These are phyloP conservation scores for Prunella vulgaris DNA, from an alignment of 257 asterid species.

Conservation along the genomic window DNA sequence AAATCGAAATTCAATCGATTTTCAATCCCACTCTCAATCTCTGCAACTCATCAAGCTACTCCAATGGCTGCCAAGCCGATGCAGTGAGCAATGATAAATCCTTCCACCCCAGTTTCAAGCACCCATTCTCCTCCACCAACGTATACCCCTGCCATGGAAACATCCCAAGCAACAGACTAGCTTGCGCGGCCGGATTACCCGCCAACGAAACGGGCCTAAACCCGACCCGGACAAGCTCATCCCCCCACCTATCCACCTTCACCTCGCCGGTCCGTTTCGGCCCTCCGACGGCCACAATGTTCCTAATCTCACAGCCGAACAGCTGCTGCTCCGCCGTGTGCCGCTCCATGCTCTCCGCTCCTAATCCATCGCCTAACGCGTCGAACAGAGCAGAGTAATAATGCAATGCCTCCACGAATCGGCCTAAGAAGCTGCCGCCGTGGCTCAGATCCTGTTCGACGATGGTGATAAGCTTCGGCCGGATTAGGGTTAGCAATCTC, in stretches of 20 bases:
- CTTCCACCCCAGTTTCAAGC: conserved; percentile 88
- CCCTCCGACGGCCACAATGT: conserved; percentile 82
- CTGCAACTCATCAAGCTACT: conserved; percentile 11
- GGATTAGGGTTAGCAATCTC: conserved; percentile 36
- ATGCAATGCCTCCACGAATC: conserved; percentile 87
- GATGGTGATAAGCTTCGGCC: conserved; percentile 70
- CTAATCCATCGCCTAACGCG: conserved; percentile 75
- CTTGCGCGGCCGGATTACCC: conserved; percentile 82
- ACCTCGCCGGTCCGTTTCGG: conserved; percentile 77
- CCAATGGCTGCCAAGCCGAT: conserved; percentile 83
- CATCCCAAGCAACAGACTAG: conserved; percentile 79
- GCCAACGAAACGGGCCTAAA: conserved; percentile 66
- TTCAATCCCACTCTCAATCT: not conserved
- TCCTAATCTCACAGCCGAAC: conserved; percentile 75
- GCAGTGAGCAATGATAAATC: conserved; percentile 84
- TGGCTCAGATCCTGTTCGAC: conserved; percentile 80
- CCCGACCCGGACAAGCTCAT: conserved; percentile 54
- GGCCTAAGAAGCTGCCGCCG: conserved; percentile 58
- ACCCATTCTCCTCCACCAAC: conserved; percentile 78
- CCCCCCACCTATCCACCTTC: conserved; percentile 79
- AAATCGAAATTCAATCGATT: not conserved
- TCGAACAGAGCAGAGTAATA: conserved; percentile 84
- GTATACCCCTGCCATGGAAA: conserved; percentile 89
- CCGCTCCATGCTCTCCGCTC: conserved; percentile 68
- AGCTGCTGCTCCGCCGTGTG: conserved; percentile 90